phyloP scores from a whole-genome alignment of 306 rosid genomes.

The Lathyrus aphaca region DNA sequence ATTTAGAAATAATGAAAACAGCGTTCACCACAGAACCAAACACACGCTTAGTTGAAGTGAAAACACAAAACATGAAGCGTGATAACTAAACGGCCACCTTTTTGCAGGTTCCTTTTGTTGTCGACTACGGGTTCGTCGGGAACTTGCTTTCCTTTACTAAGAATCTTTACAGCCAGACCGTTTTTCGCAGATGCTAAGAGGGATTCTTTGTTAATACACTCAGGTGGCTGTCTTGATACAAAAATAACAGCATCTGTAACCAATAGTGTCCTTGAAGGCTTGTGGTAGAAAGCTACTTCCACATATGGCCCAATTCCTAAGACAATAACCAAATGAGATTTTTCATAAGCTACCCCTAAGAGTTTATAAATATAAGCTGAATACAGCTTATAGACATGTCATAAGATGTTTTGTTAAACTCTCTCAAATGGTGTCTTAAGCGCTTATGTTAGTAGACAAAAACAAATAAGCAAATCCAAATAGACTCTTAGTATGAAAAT shows the following conservation, averaged over 20 bases:
- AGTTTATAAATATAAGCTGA: neutral
- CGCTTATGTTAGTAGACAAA: neutral
- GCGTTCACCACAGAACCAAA: too few species aligned
- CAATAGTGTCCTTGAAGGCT: conserved; percentile 76
- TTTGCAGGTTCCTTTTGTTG: conserved; percentile 70
- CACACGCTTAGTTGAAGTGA: too few species aligned
- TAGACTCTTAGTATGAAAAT: neutral
- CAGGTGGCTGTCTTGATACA: conserved; percentile 91
- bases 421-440: neutral
- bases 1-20: too few species aligned
- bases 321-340: conserved; percentile 45
- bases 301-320: conserved; percentile 97
- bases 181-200: conserved; percentile 89
- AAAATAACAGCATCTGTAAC: conserved; percentile 94
- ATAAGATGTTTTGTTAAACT: neutral
- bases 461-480: neutral
- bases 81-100: conserved; percentile 50
- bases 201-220: conserved; percentile 84
- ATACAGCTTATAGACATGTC: neutral
- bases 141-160: conserved; percentile 86
- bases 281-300: conserved; percentile 95
- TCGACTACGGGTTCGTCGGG: conserved; percentile 81
- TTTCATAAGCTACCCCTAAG: neutral
- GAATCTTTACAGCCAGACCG: conserved; percentile 90
- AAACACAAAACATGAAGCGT: too few species aligned